These are phyloP conservation scores for Quercus wislizeni DNA, from an alignment of 306 rosid genomes.

Conservation along the genomic window DNA sequence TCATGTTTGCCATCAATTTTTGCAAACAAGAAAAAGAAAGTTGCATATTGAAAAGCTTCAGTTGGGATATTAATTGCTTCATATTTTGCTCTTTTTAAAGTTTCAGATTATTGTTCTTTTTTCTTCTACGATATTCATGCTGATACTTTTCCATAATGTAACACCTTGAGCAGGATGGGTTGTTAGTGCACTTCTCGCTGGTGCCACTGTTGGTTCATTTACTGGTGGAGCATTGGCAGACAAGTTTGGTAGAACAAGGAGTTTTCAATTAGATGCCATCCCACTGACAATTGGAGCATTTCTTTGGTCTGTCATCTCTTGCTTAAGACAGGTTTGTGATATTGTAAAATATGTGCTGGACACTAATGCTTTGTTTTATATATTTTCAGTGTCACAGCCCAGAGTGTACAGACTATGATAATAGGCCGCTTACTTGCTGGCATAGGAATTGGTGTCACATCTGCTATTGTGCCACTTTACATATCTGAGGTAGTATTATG, in stretches of 20 bases:
- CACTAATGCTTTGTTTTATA: neutral
- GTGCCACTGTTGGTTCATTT: slow-evolving; percentile 88
- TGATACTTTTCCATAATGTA: slow-evolving; percentile 11
- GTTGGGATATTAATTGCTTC: slow-evolving; percentile 7
- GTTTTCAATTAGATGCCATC: slow-evolving; percentile 86
- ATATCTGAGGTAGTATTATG: slow-evolving; percentile 76
- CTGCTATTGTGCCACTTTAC: slow-evolving; percentile 93
- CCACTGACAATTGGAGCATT: slow-evolving; percentile 80
- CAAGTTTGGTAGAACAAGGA: slow-evolving; percentile 83
- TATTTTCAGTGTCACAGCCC: slow-evolving; percentile 80
- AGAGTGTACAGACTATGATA: slow-evolving; percentile 87
- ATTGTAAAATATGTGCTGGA: slow-evolving; percentile 3
- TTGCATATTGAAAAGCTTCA: slow-evolving; percentile 9
- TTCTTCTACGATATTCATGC: slow-evolving; percentile 18
- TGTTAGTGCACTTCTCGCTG: slow-evolving; percentile 81
- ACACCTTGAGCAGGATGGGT: slow-evolving; percentile 74
- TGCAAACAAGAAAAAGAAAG: neutral
- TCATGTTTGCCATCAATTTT: neutral
- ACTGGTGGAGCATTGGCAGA: slow-evolving; percentile 94
- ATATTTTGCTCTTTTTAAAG: slow-evolving; percentile 3
- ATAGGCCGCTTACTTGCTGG: slow-evolving; percentile 92
- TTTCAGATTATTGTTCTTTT: slow-evolving; percentile 6
- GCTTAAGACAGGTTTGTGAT: slow-evolving; percentile 12
- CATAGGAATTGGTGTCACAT: slow-evolving; percentile 86
- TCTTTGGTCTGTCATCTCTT: slow-evolving; percentile 57